Evolutionary conservation across 2,329 filamentous ascomycete genomes (phyloP).

Genomic region (Ascomycota sp.): DNA sequence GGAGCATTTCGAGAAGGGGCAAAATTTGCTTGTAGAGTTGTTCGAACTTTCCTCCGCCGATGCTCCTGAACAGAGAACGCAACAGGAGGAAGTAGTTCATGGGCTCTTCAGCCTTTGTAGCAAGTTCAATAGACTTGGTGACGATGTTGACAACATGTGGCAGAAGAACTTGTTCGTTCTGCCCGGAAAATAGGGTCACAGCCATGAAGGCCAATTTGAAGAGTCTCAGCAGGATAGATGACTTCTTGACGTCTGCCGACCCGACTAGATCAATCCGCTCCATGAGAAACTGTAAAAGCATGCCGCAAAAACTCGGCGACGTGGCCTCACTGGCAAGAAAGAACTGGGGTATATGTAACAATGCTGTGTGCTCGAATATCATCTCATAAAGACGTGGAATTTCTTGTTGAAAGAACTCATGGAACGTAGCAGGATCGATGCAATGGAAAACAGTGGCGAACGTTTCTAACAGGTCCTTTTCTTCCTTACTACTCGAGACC

Average conservation of each 20-base stretch:
- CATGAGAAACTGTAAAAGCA: slow-evolving; percentile 96
- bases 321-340: slow-evolving; percentile 97
- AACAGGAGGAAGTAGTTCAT: slow-evolving; percentile 97
- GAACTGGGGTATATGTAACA: slow-evolving; percentile 92
- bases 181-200: slow-evolving; percentile 79
- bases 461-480: slow-evolving; percentile 90
- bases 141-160: slow-evolving; percentile 96
- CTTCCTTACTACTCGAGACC: slow-evolving; percentile 81
- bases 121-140: slow-evolving; percentile 89
- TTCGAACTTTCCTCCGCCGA: slow-evolving; percentile 92
- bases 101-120: slow-evolving; percentile 85
- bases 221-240: slow-evolving; percentile 75
- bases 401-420: slow-evolving; percentile 94
- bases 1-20: slow-evolving; percentile 85
- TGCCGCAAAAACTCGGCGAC: slow-evolving; percentile 90
- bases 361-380: slow-evolving; percentile 87
- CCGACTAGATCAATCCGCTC: slow-evolving; percentile 89
- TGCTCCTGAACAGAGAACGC: slow-evolving; percentile 82
- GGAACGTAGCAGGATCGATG: slow-evolving; percentile 93
- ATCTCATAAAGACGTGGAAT: slow-evolving; percentile 93
- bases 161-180: slow-evolving; percentile 88
- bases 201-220: slow-evolving; percentile 99
- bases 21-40: slow-evolving; percentile 96
- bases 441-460: slow-evolving; percentile 98
- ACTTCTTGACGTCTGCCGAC: slow-evolving; percentile 76